Conservation (phyloP, 2,329 filamentous ascomycete genomes). For the Emmonsiellopsis sp. region DNA sequence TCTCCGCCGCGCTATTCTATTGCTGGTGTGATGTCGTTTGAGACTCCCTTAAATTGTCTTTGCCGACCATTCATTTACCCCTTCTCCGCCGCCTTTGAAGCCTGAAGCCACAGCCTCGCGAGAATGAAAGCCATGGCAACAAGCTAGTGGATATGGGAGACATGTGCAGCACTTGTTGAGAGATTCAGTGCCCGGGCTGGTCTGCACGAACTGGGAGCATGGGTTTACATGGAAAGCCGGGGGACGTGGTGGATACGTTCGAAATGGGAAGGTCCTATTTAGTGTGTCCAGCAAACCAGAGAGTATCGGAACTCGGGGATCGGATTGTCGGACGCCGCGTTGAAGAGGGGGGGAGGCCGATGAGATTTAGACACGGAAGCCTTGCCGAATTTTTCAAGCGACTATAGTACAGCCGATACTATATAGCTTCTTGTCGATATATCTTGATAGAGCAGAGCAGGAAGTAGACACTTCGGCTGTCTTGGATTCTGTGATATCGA, state of each 20-base stretch:
- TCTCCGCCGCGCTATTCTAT: background rate
- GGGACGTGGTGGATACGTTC: background rate
- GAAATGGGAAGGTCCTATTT: background rate
- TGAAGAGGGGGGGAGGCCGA: conserved; percentile 8
- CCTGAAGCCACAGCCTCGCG: background rate
- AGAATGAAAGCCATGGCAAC: background rate
- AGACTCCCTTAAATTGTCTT: background rate
- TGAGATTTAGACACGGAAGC: conserved; percentile 17
- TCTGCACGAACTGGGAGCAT: background rate
- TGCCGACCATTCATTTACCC: background rate
- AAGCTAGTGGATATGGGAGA: background rate
- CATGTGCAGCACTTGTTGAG: background rate
- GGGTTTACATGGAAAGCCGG: background rate
- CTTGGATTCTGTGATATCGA: conserved; percentile 28
- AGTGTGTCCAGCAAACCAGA: background rate
- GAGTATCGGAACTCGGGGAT: background rate
- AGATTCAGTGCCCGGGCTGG: background rate
- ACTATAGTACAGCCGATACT: conserved; percentile 41
- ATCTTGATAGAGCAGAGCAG: conserved; percentile 57
- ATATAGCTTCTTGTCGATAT: conserved; percentile 60
- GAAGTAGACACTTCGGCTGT: conserved; percentile 36
- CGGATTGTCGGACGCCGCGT: background rate
- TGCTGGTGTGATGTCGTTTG: background rate
- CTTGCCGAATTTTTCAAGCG: conserved; percentile 27
- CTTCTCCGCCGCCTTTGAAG: background rate